A percentile compares a stretch with the other conserved stretches of the same genome.
Evolutionary conservation across 371 early-diverging fungal species (phyloP).

Genomic region (Mucor velutinosus): DNA sequence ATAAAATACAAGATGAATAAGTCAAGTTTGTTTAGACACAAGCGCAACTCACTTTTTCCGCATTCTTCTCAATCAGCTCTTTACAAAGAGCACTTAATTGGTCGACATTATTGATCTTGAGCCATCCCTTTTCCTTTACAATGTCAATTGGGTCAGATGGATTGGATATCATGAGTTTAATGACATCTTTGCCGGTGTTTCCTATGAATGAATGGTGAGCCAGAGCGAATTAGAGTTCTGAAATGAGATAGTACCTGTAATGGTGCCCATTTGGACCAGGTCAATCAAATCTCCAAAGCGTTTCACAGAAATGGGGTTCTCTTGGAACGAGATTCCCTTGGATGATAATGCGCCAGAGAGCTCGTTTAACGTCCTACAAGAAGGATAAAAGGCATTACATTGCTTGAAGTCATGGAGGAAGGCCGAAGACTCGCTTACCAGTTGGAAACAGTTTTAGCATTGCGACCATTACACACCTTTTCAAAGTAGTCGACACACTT

Average conservation of each 20-base stretch:
- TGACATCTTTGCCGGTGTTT: slow-evolving; percentile 66
- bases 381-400: neutral
- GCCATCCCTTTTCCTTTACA: slow-evolving; percentile 72
- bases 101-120: slow-evolving; percentile 55
- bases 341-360: slow-evolving; percentile 74
- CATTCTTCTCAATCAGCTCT: slow-evolving; percentile 53
- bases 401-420: neutral
- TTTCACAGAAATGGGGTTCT: slow-evolving; percentile 58
- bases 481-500: slow-evolving; percentile 79
- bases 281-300: slow-evolving; percentile 71
- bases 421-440: slow-evolving; percentile 31
- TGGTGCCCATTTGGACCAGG: slow-evolving; percentile 55
- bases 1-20: neutral
- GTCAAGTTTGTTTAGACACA: neutral
- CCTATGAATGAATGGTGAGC: slow-evolving; percentile 33
- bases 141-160: slow-evolving; percentile 52
- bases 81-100: slow-evolving; percentile 55
- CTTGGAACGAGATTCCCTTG: slow-evolving; percentile 54
- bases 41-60: slow-evolving; percentile 51
- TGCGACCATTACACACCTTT: slow-evolving; percentile 44
- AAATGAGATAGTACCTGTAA: slow-evolving; percentile 54
- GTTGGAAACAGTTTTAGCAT: slow-evolving; percentile 45
- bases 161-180: slow-evolving; percentile 70
- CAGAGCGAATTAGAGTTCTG: neutral
- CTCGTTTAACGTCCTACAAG: slow-evolving; percentile 75